A percentile compares a stretch with the other conserved stretches of the same genome.
These are phyloP conservation scores for Neopestalotiopsis clavispora DNA, from an alignment of 2,329 filamentous ascomycete species.

Conservation along the genomic window DNA sequence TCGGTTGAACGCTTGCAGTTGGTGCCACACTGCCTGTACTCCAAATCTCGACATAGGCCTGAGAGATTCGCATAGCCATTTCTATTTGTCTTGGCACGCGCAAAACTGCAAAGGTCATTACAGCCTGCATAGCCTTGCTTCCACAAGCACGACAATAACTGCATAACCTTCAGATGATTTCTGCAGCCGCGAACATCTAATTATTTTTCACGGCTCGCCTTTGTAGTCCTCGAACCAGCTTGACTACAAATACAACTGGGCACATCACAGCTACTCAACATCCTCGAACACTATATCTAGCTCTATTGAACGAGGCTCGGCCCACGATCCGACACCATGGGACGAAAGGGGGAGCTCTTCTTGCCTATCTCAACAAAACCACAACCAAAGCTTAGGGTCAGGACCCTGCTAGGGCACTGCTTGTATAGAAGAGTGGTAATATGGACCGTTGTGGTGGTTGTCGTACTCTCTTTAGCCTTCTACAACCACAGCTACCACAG, in stretches of 20 bases:
- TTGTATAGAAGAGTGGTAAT: conserved; percentile 57
- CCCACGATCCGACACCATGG: conserved; percentile 23
- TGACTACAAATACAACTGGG: neutral
- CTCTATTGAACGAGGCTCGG: conserved; percentile 29
- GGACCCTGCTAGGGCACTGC: conserved; percentile 54
- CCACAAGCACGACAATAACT: conserved; percentile 1
- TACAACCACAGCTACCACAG: conserved; percentile 36
- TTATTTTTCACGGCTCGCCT: conserved; percentile 9
- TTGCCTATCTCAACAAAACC: conserved; percentile 37
- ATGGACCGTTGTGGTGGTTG: conserved; percentile 50
- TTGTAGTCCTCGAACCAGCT: neutral
- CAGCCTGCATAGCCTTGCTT: conserved; percentile 13
- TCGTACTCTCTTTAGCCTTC: conserved; percentile 46
- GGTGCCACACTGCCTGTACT: neutral
- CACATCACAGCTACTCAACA: neutral
- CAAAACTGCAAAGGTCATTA: neutral
- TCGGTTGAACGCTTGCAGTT: neutral
- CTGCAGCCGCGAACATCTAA: neutral
- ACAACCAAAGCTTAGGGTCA: conserved; percentile 46
- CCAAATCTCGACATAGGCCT: neutral
- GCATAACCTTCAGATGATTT: conserved; percentile 7
- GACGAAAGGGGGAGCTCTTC: conserved; percentile 30
- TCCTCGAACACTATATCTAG: conserved; percentile 32
- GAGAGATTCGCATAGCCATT: neutral
- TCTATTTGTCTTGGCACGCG: neutral